These are phyloP conservation scores for Colletotrichum cereale DNA, from an alignment of 2,329 filamentous ascomycete genomes.

Conservation along the genomic window DNA sequence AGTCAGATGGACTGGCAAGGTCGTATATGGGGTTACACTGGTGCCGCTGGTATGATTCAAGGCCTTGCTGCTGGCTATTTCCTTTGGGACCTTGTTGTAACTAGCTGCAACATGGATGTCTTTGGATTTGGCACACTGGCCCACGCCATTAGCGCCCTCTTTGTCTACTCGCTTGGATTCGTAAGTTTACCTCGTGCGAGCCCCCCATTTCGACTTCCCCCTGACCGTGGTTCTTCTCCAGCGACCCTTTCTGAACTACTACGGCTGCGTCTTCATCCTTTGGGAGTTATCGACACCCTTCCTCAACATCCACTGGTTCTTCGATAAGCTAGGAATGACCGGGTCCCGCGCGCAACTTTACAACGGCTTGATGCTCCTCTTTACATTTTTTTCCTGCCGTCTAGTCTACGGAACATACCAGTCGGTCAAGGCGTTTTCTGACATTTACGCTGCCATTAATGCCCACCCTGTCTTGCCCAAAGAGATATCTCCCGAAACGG, in stretches of 20 bases:
- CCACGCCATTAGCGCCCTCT: constrained; percentile 80
- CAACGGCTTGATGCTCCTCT: constrained; percentile 80
- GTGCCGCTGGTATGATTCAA: constrained; percentile 78
- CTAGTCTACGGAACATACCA: constrained; percentile 83
- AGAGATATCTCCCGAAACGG: constrained; percentile 42
- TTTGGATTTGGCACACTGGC: constrained; percentile 84
- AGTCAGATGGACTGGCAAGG: constrained; percentile 74
- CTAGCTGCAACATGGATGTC: constrained; percentile 74
- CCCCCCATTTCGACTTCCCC: constrained; percentile 1
- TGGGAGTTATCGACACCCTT: constrained; percentile 90
- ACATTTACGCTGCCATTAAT: constrained; percentile 73
- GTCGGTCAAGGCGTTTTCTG: constrained; percentile 76
- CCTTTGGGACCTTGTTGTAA: constrained; percentile 83
- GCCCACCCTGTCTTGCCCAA: constrained; percentile 39
- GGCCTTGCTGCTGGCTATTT: constrained; percentile 86
- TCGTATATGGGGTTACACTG: constrained; percentile 83
- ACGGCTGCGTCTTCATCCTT: constrained; percentile 83
- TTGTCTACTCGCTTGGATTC: constrained; percentile 83
- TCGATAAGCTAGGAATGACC: constrained; percentile 86
- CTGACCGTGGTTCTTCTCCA: constrained; percentile 51
- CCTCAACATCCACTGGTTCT: constrained; percentile 92
- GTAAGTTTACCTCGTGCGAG: constrained; percentile 63
- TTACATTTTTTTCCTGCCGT: constrained; percentile 81
- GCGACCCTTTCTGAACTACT: constrained; percentile 89
- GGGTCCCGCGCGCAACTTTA: constrained; percentile 80